Percentiles rank a stretch among this genome's conserved stretches.
Evolutionary conservation across 257 asterid species (phyloP).

Genomic region (Ophiorrhiza pumila): DNA sequence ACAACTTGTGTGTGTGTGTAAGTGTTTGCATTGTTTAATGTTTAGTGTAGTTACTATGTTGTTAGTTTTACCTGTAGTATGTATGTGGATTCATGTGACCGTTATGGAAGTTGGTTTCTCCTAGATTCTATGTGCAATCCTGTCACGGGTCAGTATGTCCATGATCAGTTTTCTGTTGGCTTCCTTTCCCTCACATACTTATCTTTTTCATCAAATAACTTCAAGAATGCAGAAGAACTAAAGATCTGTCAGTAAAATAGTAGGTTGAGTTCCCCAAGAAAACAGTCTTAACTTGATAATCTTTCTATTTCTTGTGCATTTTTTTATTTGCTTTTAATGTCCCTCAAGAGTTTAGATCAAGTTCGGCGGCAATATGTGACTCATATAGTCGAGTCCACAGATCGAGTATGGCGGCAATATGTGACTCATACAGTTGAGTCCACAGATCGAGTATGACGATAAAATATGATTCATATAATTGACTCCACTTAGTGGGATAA

Average conservation of each 20-base stretch:
- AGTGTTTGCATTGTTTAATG: neutral
- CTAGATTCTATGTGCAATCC: conserved; percentile 51
- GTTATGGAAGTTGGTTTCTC: conserved; percentile 65
- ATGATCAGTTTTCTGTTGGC: conserved; percentile 29
- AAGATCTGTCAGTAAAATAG: conserved; percentile 7
- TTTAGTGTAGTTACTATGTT: neutral
- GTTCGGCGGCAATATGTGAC: neutral
- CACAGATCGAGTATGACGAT: no score
- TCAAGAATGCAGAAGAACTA: conserved; percentile 26
- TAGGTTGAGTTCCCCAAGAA: conserved; percentile 39
- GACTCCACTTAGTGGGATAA: no score
- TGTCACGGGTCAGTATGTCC: conserved; percentile 27
- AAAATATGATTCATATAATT: no score
- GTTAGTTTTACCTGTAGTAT: conserved; percentile 7
- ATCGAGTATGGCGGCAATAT: no score
- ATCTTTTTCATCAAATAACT: conserved; percentile 1
- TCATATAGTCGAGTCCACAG: no score
- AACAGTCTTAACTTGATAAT: conserved; percentile 13
- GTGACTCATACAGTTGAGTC: no score
- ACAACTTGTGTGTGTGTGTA: neutral
- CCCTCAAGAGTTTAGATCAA: no score
- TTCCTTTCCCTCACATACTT: neutral
- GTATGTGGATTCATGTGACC: conserved; percentile 45
- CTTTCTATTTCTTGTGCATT: neutral
- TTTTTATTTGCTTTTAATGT: neutral